phyloP scores from a whole-genome alignment of 345 rosid species.

The Lepidium sativum region DNA sequence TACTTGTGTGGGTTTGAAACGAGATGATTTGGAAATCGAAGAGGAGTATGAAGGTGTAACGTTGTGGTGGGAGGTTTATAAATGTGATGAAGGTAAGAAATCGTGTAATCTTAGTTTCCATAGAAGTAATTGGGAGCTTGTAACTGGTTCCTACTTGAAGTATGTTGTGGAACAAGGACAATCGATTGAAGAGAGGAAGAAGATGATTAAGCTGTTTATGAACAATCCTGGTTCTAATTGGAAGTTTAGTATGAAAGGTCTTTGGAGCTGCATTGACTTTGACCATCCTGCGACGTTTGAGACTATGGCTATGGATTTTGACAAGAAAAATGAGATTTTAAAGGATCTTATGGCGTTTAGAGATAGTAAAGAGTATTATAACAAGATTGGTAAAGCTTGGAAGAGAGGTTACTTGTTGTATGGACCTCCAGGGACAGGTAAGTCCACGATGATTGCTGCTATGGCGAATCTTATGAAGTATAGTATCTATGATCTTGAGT shows the following conservation, averaged over 20 bases:
- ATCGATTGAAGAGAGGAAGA: constrained; percentile 31
- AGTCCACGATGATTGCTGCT: constrained; percentile 37
- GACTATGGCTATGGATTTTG: constrained; percentile 28
- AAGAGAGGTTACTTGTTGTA: constrained; percentile 36
- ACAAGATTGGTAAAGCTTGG: constrained; percentile 38
- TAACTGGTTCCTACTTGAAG: constrained; percentile 29
- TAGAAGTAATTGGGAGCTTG: constrained; percentile 27
- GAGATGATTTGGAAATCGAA: neutral
- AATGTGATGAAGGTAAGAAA: neutral
- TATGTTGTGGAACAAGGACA: constrained; percentile 41
- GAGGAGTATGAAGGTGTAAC: constrained; percentile 17
- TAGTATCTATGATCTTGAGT: constrained; percentile 34
- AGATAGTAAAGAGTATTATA: constrained; percentile 29
- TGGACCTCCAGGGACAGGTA: constrained; percentile 39
- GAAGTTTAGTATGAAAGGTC: neutral
- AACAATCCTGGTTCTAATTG: constrained; percentile 29
- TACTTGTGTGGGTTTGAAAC: constrained; percentile 1
- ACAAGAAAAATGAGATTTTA: constrained; percentile 28
- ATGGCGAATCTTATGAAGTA: constrained; percentile 34
- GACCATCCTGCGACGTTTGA: constrained; percentile 36
- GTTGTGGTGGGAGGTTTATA: constrained; percentile 12
- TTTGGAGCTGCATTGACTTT: constrained; percentile 26
- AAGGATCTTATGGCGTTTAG: constrained; percentile 26
- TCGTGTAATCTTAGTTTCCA: constrained; percentile 37
- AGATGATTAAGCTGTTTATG: constrained; percentile 40